Evolutionary conservation across 495 filamentous ascomycete species (phyloP).

Genomic region (Penicillium paradoxum): DNA sequence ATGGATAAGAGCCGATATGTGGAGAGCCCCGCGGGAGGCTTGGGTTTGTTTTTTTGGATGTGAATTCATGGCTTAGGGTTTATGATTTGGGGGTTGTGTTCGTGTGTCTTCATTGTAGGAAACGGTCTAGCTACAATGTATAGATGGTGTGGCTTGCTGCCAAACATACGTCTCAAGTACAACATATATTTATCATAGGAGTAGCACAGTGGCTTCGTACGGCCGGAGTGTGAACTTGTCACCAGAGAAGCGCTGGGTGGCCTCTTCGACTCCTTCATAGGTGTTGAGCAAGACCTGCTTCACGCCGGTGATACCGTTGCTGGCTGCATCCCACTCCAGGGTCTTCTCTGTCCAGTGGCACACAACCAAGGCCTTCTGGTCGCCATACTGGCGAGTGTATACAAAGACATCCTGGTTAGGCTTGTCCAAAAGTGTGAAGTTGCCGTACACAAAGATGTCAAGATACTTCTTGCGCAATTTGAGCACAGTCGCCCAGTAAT

Average conservation of each 20-base stretch:
- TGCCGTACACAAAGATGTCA: slow-evolving; percentile 58
- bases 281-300: slow-evolving; percentile 41
- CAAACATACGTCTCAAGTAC: neutral
- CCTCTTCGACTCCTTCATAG: slow-evolving; percentile 28
- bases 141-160: neutral
- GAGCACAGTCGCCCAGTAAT: slow-evolving; percentile 51
- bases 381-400: slow-evolving; percentile 40
- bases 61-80: neutral
- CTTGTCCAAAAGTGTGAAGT: slow-evolving; percentile 47
- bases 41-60: neutral
- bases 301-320: slow-evolving; percentile 27
- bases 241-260: slow-evolving; percentile 21
- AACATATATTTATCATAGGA: slow-evolving; percentile 14
- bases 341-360: slow-evolving; percentile 46
- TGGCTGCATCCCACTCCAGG: slow-evolving; percentile 37
- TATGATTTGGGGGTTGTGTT: neutral
- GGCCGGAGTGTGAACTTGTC: slow-evolving; percentile 35
- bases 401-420: slow-evolving; percentile 45
- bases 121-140: neutral
- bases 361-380: slow-evolving; percentile 44
- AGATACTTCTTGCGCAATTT: slow-evolving; percentile 50
- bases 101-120: neutral
- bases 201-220: slow-evolving; percentile 35
- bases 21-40: slow-evolving; percentile 11
- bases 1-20: slow-evolving; percentile 22